Evolutionary conservation across 2,329 filamentous ascomycete species (phyloP).

Genomic region (Colletotrichum shisoi): DNA sequence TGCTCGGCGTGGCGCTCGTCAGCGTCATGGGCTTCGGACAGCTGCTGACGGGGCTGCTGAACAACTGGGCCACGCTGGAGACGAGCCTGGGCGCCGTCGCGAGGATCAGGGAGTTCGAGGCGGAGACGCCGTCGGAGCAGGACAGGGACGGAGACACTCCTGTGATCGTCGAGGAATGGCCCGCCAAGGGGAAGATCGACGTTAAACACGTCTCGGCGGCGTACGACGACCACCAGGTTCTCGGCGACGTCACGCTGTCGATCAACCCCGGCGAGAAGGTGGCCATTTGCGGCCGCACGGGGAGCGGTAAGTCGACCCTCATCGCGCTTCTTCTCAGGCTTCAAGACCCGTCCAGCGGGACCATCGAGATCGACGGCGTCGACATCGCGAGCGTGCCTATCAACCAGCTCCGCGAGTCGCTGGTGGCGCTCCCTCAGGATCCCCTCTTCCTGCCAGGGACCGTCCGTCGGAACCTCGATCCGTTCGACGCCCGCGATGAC

Average conservation of each 20-base stretch:
- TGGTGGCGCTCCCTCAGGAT: conserved; percentile 61
- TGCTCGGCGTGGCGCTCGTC: conserved; percentile 44
- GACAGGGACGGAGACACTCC: not conserved
- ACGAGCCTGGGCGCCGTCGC: conserved; percentile 45
- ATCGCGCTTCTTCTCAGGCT: conserved; percentile 58
- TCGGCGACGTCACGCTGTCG: conserved; percentile 45
- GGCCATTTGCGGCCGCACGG: conserved; percentile 56
- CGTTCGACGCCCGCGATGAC: conserved; percentile 50
- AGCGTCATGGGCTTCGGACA: conserved; percentile 50
- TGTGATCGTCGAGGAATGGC: not conserved
- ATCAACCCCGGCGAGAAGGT: conserved; percentile 50
- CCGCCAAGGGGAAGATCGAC: not conserved
- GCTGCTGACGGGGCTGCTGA: conserved; percentile 45
- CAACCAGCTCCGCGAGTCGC: conserved; percentile 42
- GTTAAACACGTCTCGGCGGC: conserved; percentile 10
- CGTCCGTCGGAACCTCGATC: conserved; percentile 60
- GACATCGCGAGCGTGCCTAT: conserved; percentile 45
- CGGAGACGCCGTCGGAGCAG: conserved; percentile 41
- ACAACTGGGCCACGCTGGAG: conserved; percentile 47
- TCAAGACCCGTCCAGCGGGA: conserved; percentile 53
- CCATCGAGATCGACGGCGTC: conserved; percentile 56
- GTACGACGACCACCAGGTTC: conserved; percentile 37
- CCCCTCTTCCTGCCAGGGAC: conserved; percentile 58
- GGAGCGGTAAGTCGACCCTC: conserved; percentile 50
- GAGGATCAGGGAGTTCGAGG: conserved; percentile 45